Percentiles rank a stretch among this genome's conserved stretches.
These are phyloP conservation scores for Leucoagaricus sp. DNA, from an alignment of 1,284 basidiomycete species.

Conservation along the genomic window DNA sequence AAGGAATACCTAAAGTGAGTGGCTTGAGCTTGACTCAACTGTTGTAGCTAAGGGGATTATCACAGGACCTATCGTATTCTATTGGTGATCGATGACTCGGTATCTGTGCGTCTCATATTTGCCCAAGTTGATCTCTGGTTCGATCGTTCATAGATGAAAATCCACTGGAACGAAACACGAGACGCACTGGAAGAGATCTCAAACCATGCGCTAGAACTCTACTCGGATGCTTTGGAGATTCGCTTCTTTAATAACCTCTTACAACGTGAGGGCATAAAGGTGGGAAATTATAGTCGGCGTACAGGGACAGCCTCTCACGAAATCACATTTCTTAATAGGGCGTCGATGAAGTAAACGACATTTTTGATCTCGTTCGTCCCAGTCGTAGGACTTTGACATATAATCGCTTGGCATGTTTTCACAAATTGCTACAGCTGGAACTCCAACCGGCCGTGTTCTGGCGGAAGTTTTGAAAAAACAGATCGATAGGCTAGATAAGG, in stretches of 20 bases:
- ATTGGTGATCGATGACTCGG: slow-evolving; percentile 33
- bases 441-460: slow-evolving; percentile 25
- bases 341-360: not conserved
- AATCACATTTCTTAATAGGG: not conserved
- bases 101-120: slow-evolving; percentile 17
- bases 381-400: not conserved
- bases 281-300: not conserved
- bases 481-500: slow-evolving; percentile 20
- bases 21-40: not conserved
- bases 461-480: slow-evolving; percentile 21
- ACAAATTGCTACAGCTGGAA: slow-evolving; percentile 19
- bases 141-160: too few relatives aligned
- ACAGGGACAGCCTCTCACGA: too few relatives aligned
- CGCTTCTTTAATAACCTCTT: slow-evolving; percentile 27
- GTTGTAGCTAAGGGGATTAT: not conserved
- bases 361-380: slow-evolving; percentile 1
- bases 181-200: slow-evolving; percentile 30
- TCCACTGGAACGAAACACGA: slow-evolving; percentile 26
- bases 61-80: slow-evolving; percentile 27
- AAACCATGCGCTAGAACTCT: slow-evolving; percentile 25
- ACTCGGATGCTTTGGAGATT: slow-evolving; percentile 27
- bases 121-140: too few relatives aligned
- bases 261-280: not conserved
- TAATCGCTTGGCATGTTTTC: not conserved
- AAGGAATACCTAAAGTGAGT: slow-evolving; percentile 27